A percentile compares a stretch with the other conserved stretches of the same genome.
These are phyloP conservation scores for Botrytis pseudocinerea DNA, from an alignment of 2,329 filamentous ascomycete species.

Conservation along the genomic window DNA sequence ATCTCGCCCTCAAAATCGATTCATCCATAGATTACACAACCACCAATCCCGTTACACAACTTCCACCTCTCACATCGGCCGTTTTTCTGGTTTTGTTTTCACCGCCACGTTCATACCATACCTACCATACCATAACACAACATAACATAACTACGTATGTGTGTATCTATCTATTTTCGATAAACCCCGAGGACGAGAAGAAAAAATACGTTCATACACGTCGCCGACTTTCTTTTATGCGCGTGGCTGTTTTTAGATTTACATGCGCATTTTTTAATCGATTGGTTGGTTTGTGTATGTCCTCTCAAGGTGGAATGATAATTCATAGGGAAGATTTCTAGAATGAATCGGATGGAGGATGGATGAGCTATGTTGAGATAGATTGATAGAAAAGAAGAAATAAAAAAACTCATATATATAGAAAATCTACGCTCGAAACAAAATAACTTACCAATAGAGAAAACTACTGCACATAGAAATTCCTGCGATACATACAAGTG, in stretches of 20 bases:
- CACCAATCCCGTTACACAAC: neutral
- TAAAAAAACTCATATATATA: too few species aligned
- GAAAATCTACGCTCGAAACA: neutral
- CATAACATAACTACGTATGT: neutral
- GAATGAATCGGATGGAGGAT: neutral
- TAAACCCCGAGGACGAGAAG: neutral
- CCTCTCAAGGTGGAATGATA: neutral
- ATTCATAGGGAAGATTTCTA: neutral
- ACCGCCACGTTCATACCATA: neutral
- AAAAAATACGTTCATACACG: neutral
- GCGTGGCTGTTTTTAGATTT: neutral
- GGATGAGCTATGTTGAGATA: neutral
- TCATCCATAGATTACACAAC: neutral
- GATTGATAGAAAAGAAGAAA: neutral
- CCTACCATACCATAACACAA: neutral
- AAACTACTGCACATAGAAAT: neutral
- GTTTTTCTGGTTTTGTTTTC: neutral
- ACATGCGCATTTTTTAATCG: neutral
- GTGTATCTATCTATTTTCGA: neutral
- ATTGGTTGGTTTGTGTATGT: neutral
- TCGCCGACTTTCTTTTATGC: neutral
- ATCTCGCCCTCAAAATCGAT: neutral
- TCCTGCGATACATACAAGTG: neutral
- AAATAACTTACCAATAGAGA: neutral
- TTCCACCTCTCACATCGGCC: neutral